Percentiles rank a stretch among this genome's conserved stretches.
These are phyloP conservation scores for Mucor piriformis DNA, from an alignment of 371 early-diverging fungal species.

Conservation along the genomic window DNA sequence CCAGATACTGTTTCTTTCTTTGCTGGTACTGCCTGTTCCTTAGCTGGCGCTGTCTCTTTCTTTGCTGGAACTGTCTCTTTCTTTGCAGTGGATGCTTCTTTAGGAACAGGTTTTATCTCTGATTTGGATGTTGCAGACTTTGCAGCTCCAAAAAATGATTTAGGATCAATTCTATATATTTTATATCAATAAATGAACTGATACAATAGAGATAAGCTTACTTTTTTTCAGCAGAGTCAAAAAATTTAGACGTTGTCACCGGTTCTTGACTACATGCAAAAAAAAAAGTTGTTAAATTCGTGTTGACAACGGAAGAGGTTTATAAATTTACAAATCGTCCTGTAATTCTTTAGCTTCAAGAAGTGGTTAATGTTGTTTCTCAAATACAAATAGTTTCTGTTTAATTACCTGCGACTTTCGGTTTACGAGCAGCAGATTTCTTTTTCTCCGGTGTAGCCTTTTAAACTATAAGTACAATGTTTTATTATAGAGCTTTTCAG, in stretches of 20 bases:
- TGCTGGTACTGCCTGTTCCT: not conserved
- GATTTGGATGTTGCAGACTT: not conserved
- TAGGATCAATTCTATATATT: conserved; percentile 3
- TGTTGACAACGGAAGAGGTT: not conserved
- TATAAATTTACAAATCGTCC: conserved; percentile 10
- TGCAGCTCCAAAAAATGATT: conserved; percentile 4
- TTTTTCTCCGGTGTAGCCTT: conserved; percentile 1
- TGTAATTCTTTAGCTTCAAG: not conserved
- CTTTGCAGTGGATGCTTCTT: not conserved
- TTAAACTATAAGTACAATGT: not conserved
- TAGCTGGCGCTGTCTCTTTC: not conserved
- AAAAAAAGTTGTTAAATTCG: not conserved
- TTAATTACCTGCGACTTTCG: conserved; percentile 5
- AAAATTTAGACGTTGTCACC: not conserved
- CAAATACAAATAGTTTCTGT: not conserved
- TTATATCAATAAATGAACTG: not conserved
- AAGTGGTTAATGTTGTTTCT: not conserved
- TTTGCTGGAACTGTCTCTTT: not conserved
- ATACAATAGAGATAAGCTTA: not conserved
- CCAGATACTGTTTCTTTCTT: not conserved
- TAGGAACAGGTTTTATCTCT: not conserved
- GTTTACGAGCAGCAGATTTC: conserved; percentile 7
- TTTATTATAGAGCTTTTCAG: not conserved
- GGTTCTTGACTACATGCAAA: conserved; percentile 5
- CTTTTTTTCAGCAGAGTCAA: not conserved